Evolutionary conservation across 2,329 filamentous ascomycete genomes (phyloP).

Genomic region (Albifimbria verrucaria): DNA sequence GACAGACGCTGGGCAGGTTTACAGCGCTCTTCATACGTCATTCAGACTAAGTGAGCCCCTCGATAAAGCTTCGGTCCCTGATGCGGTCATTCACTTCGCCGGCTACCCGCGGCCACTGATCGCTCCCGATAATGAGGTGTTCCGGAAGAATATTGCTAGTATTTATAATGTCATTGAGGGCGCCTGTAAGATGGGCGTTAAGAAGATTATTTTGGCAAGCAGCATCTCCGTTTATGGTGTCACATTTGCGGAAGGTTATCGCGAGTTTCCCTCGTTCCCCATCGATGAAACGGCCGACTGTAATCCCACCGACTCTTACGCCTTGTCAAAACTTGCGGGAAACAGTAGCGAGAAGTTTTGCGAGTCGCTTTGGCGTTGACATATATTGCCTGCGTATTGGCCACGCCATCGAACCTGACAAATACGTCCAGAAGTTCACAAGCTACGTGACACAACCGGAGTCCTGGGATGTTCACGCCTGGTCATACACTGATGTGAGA

Average conservation of each 20-base stretch:
- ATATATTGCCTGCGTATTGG: constrained; percentile 61
- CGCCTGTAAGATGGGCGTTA: constrained; percentile 57
- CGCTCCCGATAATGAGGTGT: constrained; percentile 58
- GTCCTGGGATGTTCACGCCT: constrained; percentile 53
- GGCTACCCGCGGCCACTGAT: constrained; percentile 59
- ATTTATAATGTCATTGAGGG: constrained; percentile 64
- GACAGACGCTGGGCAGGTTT: constrained; percentile 33
- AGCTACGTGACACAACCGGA: constrained; percentile 47
- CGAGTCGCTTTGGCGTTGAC: constrained; percentile 51
- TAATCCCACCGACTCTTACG: constrained; percentile 61
- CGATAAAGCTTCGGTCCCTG: constrained; percentile 40
- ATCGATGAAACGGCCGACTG: constrained; percentile 57
- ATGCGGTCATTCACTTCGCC: constrained; percentile 61
- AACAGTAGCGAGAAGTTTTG: constrained; percentile 53
- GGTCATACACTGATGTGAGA: constrained; percentile 60
- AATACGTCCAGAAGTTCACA: constrained; percentile 53
- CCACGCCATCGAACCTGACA: constrained; percentile 59
- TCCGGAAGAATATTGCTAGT: constrained; percentile 49
- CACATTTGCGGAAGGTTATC: constrained; percentile 56
- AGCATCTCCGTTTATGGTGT: constrained; percentile 60
- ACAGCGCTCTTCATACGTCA: constrained; percentile 39
- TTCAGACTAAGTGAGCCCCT: constrained; percentile 38
- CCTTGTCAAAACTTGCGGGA: constrained; percentile 59
- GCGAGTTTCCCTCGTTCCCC: constrained; percentile 55
- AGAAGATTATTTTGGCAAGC: constrained; percentile 59